phyloP scores from a whole-genome alignment of 805 yeast species.

The Saccharomycopsis babjevae region DNA sequence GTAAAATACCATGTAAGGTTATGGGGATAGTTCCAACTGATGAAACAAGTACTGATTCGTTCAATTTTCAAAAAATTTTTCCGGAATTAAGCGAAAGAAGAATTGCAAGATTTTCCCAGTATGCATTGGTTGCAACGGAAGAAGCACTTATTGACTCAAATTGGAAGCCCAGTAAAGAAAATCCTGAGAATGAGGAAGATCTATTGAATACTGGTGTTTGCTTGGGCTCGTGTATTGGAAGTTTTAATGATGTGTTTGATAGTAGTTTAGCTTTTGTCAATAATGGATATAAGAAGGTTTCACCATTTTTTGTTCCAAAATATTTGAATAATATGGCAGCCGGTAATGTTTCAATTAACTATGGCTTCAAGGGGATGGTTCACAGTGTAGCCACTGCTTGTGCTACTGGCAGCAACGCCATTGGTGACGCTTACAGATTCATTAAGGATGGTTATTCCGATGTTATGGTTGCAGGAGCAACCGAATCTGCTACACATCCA shows the following conservation, averaged over 20 bases:
- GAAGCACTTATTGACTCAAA: slow-evolving; percentile 70
- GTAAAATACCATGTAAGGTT: slow-evolving; percentile 55
- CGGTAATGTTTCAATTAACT: slow-evolving; percentile 75
- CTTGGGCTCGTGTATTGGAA: slow-evolving; percentile 92
- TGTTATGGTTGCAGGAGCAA: slow-evolving; percentile 88
- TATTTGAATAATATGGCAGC: slow-evolving; percentile 88
- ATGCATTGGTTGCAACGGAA: slow-evolving; percentile 62
- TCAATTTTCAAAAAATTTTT: neutral
- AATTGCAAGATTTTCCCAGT: slow-evolving; percentile 64
- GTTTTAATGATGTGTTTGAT: slow-evolving; percentile 61
- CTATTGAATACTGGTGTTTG: slow-evolving; percentile 52
- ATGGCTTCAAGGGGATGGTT: slow-evolving; percentile 72
- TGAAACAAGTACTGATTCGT: neutral
- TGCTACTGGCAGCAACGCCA: slow-evolving; percentile 89
- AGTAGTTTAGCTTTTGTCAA: slow-evolving; percentile 43
- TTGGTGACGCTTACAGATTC: slow-evolving; percentile 85
- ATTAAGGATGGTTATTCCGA: slow-evolving; percentile 73
- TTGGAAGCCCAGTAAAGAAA: slow-evolving; percentile 33
- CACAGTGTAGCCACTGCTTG: slow-evolving; percentile 92
- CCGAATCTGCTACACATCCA: slow-evolving; percentile 83
- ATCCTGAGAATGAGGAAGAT: slow-evolving; percentile 21
- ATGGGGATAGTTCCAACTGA: slow-evolving; percentile 60
- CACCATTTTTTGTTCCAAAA: slow-evolving; percentile 81
- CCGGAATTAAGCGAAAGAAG: slow-evolving; percentile 24
- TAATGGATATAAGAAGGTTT: slow-evolving; percentile 56